Evolutionary conservation across 495 filamentous ascomycete species (phyloP), one percentile per base, ranked within the genome.

Genomic region (Penicillium coffeae): DNA sequence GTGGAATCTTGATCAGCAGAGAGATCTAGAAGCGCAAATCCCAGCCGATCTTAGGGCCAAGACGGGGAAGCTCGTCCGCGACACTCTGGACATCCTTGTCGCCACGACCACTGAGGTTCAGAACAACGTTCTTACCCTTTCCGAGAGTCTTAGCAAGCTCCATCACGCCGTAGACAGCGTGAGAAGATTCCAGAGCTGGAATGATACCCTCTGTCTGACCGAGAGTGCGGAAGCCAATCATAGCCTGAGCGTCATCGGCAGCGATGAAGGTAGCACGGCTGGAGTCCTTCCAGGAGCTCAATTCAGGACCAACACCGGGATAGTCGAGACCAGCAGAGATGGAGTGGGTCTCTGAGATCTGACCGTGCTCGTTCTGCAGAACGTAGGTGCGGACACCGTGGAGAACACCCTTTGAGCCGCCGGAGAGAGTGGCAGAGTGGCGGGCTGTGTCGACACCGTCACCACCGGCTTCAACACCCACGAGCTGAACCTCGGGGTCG

Each of bases 21-120:
- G 25, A 30, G 25, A 30, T 10, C 25, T 70, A 76, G 53, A 76
- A 96, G 40, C 93, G 80, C 72, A 98, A 69, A 74, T 97, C 92
- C 93, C 93, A 98, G 47, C 89, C 89, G 66, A 98, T 97, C 74
- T 84, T 69, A 8, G 94, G 94, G 0, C 93, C 93, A 50, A 98
- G 60, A 48, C 73, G 85, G 18, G 93, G 93, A 55, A 98, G 71
- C 69, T 95, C 89, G 50, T 98, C 93, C 2, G 93, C 93, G 33
- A 98, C 92, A 61, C 88, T 94, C 82, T 97, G 90, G 33, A 98
- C 93, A 66, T 98, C 93, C 79, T 98, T 98, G 62, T 98, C 93
- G 32, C 93, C 93, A 55, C 93, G 77, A 13, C 93, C 93, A 59
- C 85, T 89, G 21, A 98, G 63, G 70, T 92, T 96, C 32, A 98